These are phyloP conservation scores for Oryza longistaminata DNA, from an alignment of 176 grass and related monocot species.

Conservation along the genomic window DNA sequence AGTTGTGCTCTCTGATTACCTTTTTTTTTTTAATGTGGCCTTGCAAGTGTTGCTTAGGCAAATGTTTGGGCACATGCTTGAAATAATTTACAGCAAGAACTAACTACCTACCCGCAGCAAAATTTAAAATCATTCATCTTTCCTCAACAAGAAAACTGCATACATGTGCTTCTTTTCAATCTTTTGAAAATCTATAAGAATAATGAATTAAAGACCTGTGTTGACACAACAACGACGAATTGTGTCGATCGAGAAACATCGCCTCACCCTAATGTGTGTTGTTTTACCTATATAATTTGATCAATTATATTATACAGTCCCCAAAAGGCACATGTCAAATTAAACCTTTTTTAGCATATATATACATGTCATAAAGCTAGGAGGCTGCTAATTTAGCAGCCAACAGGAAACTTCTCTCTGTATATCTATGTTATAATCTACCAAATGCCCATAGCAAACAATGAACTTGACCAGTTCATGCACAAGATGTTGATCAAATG, in stretches of 20 bases:
- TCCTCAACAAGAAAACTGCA: no score
- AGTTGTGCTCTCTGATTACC: neutral
- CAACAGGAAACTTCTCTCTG: constrained; percentile 26
- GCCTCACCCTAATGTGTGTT: neutral
- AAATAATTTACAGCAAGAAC: no score
- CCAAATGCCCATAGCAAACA: constrained; percentile 6
- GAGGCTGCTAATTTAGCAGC: constrained; percentile 3
- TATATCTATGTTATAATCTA: neutral
- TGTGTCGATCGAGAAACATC: no score
- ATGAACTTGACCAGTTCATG: constrained; percentile 1
- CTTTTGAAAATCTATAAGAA: no score
- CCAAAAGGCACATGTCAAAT: neutral
- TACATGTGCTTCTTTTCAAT: no score
- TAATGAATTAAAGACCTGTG: no score
- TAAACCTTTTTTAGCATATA: neutral
- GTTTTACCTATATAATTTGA: neutral
- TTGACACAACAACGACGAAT: no score
- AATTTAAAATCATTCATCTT: no score
- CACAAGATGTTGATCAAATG: neutral
- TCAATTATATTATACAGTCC: neutral
- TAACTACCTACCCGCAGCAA: no score
- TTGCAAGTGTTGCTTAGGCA: neutral
- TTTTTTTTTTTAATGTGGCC: neutral
- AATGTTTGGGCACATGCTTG: neutral
- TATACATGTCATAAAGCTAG: neutral